These are phyloP conservation scores for Lolium multiflorum DNA, from an alignment of 176 grass and related monocot species.

Conservation along the genomic window DNA sequence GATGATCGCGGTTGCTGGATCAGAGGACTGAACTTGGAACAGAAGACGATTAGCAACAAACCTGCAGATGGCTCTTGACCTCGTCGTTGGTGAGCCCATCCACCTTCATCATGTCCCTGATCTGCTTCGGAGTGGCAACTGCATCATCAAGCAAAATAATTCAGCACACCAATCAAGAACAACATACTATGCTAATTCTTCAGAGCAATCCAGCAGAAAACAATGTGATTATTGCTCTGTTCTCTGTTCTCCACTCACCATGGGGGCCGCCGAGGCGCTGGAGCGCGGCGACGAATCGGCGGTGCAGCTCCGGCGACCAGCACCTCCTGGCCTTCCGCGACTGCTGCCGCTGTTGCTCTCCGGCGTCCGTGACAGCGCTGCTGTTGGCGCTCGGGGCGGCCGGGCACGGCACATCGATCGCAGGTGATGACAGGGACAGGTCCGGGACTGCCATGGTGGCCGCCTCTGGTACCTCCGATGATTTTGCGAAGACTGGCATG, in stretches of 20 bases:
- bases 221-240: neutral
- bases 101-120: conserved; percentile 54
- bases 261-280: conserved; percentile 79
- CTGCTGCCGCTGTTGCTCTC: conserved; percentile 41
- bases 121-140: conserved; percentile 4
- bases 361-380: conserved; percentile 31
- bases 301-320: conserved; percentile 92
- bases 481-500: conserved; percentile 8
- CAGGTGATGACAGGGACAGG: conserved; percentile 52
- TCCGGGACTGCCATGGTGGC: conserved; percentile 38
- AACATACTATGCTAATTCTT: neutral
- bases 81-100: conserved; percentile 84
- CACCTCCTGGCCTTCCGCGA: conserved; percentile 72
- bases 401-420: neutral
- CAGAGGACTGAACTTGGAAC: too few relatives aligned
- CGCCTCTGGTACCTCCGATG: conserved; percentile 15
- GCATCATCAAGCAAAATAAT: neutral
- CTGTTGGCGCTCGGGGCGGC: conserved; percentile 38
- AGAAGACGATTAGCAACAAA: too few relatives aligned
- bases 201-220: neutral
- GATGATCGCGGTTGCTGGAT: too few relatives aligned
- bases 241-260: conserved; percentile 31
- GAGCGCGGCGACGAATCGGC: conserved; percentile 75
- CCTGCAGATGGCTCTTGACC: neutral
- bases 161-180: too few relatives aligned